These are phyloP conservation scores for Aciculoconidium aculeatum DNA, from an alignment of 805 yeast species.

Conservation along the genomic window DNA sequence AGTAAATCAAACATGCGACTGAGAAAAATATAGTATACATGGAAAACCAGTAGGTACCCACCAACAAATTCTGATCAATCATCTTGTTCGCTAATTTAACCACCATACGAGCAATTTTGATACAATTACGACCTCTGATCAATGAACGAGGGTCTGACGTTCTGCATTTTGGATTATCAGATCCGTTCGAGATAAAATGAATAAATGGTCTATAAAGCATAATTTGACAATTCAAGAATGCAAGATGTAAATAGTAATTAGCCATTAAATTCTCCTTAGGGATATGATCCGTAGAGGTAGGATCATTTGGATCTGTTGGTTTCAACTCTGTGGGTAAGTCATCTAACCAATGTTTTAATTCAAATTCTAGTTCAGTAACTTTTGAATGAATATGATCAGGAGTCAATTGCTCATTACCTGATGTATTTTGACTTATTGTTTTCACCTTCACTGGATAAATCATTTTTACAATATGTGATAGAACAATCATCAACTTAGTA, in stretches of 20 bases:
- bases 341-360: constrained; percentile 67
- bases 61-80: constrained; percentile 63
- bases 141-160: constrained; percentile 53
- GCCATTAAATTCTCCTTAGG: constrained; percentile 64
- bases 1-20: constrained; percentile 79
- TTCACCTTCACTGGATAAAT: constrained; percentile 66
- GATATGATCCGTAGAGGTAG: constrained; percentile 13
- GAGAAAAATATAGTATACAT: constrained; percentile 85
- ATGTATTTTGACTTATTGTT: constrained; percentile 6
- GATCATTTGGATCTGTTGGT: constrained; percentile 57
- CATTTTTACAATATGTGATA: constrained; percentile 64
- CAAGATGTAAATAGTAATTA: constrained; percentile 64
- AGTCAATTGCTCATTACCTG: constrained; percentile 11
- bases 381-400: constrained; percentile 35
- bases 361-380: constrained; percentile 61
- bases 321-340: constrained; percentile 63
- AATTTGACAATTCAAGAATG: constrained; percentile 71
- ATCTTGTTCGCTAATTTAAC: constrained; percentile 76
- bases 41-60: constrained; percentile 89
- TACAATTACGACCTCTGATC: constrained; percentile 75
- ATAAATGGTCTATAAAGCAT: constrained; percentile 84
- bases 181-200: constrained; percentile 66
- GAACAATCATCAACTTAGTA: constrained; percentile 63
- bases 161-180: constrained; percentile 12
- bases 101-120: constrained; percentile 76